These are phyloP conservation scores for Colletotrichum trifolii DNA, from an alignment of 2,329 filamentous ascomycete species.

Conservation along the genomic window DNA sequence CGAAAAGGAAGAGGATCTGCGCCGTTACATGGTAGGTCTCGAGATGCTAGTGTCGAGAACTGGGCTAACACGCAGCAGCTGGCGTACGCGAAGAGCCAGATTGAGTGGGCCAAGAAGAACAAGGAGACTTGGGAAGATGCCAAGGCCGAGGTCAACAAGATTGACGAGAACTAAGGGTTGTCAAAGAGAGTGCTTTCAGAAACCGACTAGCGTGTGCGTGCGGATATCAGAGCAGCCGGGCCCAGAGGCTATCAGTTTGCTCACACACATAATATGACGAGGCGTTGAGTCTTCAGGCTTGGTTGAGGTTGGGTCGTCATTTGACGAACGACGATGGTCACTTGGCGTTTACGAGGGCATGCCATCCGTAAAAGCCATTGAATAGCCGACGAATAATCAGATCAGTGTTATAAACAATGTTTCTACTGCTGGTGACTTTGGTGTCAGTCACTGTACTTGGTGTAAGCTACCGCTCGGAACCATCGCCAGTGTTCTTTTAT, in stretches of 20 bases:
- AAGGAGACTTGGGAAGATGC: constrained; percentile 95
- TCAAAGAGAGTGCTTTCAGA: background rate
- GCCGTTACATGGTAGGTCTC: constrained; percentile 88
- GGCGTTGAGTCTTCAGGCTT: constrained; percentile 30
- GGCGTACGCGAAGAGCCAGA: constrained; percentile 90
- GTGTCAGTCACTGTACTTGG: background rate
- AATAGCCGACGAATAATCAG: constrained; percentile 19
- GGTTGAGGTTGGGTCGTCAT: constrained; percentile 25
- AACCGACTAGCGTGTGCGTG: constrained; percentile 5
- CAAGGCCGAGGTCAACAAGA: constrained; percentile 87
- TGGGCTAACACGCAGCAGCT: constrained; percentile 64
- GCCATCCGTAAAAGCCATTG: constrained; percentile 32
- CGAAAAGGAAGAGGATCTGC: constrained; percentile 95
- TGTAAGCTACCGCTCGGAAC: too few species aligned
- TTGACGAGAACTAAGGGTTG: constrained; percentile 67
- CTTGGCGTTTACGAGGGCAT: constrained; percentile 34
- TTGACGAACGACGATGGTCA: constrained; percentile 25
- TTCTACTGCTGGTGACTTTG: background rate
- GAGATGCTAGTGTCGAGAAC: background rate
- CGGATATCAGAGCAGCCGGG: constrained; percentile 21
- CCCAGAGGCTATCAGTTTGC: constrained; percentile 6
- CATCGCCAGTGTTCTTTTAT: too few species aligned
- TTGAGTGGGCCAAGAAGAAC: constrained; percentile 94
- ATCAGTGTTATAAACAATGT: constrained; percentile 10
- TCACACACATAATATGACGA: constrained; percentile 31